A percentile compares a stretch with the other conserved stretches of the same genome.
These are phyloP conservation scores for Rhodamnia rubescens DNA, from an alignment of 345 rosid genomes.

Conservation along the genomic window DNA sequence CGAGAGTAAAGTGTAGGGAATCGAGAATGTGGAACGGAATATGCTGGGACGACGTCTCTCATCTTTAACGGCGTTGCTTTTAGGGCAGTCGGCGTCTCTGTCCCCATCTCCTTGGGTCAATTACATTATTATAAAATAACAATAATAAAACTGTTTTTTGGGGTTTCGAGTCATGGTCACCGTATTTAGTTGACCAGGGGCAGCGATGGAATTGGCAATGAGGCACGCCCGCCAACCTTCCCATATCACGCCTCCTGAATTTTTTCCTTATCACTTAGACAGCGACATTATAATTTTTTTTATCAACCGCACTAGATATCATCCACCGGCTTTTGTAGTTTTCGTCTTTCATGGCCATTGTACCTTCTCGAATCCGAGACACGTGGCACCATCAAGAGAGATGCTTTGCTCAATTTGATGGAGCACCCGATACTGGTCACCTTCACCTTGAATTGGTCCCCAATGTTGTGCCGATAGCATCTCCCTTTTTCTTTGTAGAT, in stretches of 20 bases:
- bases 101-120: too few relatives aligned
- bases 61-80: neutral
- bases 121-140: too few relatives aligned
- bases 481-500: neutral
- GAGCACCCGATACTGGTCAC: neutral
- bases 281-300: accelerated
- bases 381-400: neutral
- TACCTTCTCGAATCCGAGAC: neutral
- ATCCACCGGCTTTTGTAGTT: neutral
- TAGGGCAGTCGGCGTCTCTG: neutral
- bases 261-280: neutral
- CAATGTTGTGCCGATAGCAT: neutral
- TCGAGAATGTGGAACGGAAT: neutral
- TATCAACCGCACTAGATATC: too few relatives aligned
- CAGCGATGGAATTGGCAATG: too few relatives aligned
- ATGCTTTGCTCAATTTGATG: neutral
- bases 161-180: too few relatives aligned
- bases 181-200: too few relatives aligned
- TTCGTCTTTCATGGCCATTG: too few relatives aligned
- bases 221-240: too few relatives aligned
- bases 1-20: neutral
- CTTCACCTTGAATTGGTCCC: neutral
- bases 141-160: too few relatives aligned
- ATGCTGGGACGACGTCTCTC: neutral
- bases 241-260: too few relatives aligned